These are phyloP conservation scores for Pseudotulostoma volvatum DNA, from an alignment of 495 filamentous ascomycete species.

Conservation along the genomic window DNA sequence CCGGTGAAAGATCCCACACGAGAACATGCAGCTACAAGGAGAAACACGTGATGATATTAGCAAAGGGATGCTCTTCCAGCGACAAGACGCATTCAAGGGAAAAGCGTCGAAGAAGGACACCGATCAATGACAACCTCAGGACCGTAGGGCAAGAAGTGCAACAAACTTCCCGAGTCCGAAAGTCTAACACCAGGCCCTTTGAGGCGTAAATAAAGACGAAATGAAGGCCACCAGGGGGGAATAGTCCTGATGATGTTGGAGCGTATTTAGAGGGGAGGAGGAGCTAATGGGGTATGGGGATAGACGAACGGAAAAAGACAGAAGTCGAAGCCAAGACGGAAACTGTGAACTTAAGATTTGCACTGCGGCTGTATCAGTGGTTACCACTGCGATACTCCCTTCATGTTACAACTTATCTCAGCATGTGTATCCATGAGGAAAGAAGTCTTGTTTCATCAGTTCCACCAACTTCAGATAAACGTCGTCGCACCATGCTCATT, in stretches of 20 bases:
- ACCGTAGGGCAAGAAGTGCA: too few relatives aligned
- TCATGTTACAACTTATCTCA: not conserved
- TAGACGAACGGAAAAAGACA: not conserved
- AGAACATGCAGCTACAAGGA: too few relatives aligned
- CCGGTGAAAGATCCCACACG: too few relatives aligned
- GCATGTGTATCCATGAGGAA: not conserved
- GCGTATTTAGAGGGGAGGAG: not conserved
- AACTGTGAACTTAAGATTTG: not conserved
- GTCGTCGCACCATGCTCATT: constrained; percentile 13
- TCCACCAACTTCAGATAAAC: not conserved
- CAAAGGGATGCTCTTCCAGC: too few relatives aligned
- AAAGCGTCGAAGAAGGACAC: not conserved
- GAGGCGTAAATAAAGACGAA: too few relatives aligned
- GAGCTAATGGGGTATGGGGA: too few relatives aligned
- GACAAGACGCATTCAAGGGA: not conserved
- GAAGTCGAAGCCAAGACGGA: not conserved
- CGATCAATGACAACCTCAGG: too few relatives aligned
- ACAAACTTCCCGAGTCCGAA: not conserved
- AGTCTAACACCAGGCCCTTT: not conserved
- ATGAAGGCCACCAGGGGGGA: not conserved
- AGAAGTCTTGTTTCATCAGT: not conserved
- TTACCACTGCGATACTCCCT: not conserved
- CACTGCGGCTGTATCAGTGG: not conserved
- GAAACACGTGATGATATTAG: too few relatives aligned
- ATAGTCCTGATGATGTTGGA: not conserved